Conservation (phyloP, 805 yeast genomes). For the Metschnikowia vanudenii region DNA sequence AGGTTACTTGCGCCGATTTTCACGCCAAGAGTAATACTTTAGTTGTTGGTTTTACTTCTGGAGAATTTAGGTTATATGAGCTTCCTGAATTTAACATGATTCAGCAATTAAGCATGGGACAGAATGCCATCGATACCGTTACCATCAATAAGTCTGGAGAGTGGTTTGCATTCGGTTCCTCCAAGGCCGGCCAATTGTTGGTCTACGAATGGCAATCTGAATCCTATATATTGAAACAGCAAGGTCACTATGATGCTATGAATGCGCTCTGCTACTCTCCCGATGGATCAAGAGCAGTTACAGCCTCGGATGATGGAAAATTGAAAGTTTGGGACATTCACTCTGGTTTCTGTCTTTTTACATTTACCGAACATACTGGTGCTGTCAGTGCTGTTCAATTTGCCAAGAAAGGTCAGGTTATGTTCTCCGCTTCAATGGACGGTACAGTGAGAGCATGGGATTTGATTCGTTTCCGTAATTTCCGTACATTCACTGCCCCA, state of each 20-base stretch:
- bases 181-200: slow-evolving; percentile 84
- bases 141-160: slow-evolving; percentile 82
- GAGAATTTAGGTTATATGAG: slow-evolving; percentile 90
- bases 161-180: slow-evolving; percentile 95
- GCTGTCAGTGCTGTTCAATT: slow-evolving; percentile 86
- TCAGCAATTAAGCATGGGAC: slow-evolving; percentile 91
- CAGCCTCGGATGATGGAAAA: slow-evolving; percentile 96
- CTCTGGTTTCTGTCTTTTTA: slow-evolving; percentile 89
- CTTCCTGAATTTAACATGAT: slow-evolving; percentile 74
- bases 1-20: slow-evolving; percentile 79
- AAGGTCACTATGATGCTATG: slow-evolving; percentile 92
- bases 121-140: slow-evolving; percentile 81
- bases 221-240: slow-evolving; percentile 91
- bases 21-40: slow-evolving; percentile 68
- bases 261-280: slow-evolving; percentile 87
- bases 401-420: slow-evolving; percentile 85
- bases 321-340: slow-evolving; percentile 93
- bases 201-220: slow-evolving; percentile 99
- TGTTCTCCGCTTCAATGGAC: slow-evolving; percentile 89
- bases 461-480: slow-evolving; percentile 85
- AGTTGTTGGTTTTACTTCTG: slow-evolving; percentile 86
- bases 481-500: slow-evolving; percentile 91
- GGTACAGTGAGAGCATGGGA: slow-evolving; percentile 99
- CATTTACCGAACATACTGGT: slow-evolving; percentile 87
- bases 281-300: slow-evolving; percentile 87